Evolutionary conservation across 2,329 filamentous ascomycete species (phyloP), one percentile per base, ranked within the genome.

Genomic region (Akanthomyces muscarius): DNA sequence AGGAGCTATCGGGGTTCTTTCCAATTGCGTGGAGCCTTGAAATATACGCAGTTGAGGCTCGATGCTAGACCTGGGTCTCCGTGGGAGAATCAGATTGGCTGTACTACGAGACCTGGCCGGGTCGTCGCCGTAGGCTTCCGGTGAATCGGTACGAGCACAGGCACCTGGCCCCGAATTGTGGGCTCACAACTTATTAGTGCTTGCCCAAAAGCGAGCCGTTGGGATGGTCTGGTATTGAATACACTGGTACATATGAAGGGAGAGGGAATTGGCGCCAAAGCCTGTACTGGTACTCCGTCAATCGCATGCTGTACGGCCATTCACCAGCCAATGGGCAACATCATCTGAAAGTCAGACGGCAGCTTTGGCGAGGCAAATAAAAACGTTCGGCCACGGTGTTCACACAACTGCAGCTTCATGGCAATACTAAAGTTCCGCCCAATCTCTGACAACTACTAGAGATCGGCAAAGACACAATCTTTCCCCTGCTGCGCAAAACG

Each of bases 71-170:
- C 25, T 38, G 58, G 30, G 36, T 52, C 23, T 23, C 41, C 7
- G 5, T 53, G 38, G 13, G 58, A 30, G 21, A 45, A 41, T 23
- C 36, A 14, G 38, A 53, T 61, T 53, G 41, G 36, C n/a, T 30
- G 38, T 4, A 18, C 13, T 45, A 47, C 47, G 45, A 52, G 38
- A 41, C n/a, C 16, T 44, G 36, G 16, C n/a, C 50, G 58, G 58
- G 25, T 53, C 58, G 38, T 61, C 50, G 58, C 58, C n/a, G 41
- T 54, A n/a, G 38, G n/a, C 41, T 14, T 30, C n/a, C n/a, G 48
- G 58, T 36, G 38, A 53, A 54, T 54, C 50, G 58, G 58, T 47
- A 54, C 25, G 50, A 47, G 58, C 8, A 47, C 13, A 53, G 33
- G 30, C 28, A 44, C 45, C 28, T 47, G 25, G 38, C 38, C 23